Percentiles rank a stretch among this genome's conserved stretches.
Evolutionary conservation across 148 eudicot genomes (phyloP).

Genomic region (Linanthus parryae): DNA sequence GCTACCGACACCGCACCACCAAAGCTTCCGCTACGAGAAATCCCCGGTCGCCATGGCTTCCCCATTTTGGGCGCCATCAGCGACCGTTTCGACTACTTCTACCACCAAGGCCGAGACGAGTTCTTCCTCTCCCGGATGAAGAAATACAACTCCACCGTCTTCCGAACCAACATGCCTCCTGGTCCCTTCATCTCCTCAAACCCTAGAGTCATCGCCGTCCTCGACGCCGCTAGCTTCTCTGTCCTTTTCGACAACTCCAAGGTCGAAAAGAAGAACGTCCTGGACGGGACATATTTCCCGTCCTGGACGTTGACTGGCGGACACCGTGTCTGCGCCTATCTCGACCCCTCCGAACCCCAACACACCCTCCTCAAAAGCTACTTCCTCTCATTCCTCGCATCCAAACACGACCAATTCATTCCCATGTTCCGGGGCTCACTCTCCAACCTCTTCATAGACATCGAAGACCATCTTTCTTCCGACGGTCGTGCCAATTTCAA

Average conservation of each 20-base stretch:
- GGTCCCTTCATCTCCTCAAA: conserved; percentile 48
- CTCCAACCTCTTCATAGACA: conserved; percentile 18
- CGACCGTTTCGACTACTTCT: conserved; percentile 45
- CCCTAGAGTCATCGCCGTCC: conserved; percentile 47
- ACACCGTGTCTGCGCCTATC: conserved; percentile 44
- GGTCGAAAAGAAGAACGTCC: conserved; percentile 53
- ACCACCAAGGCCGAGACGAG: conserved; percentile 43
- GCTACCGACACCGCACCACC: neutral
- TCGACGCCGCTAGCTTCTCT: conserved; percentile 52
- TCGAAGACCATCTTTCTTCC: conserved; percentile 28
- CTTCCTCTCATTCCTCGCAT: conserved; percentile 22
- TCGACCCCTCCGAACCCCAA: conserved; percentile 55
- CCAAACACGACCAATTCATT: conserved; percentile 18
- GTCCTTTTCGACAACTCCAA: conserved; percentile 58
- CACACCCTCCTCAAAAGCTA: conserved; percentile 37
- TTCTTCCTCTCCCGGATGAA: conserved; percentile 44
- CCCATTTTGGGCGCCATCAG: conserved; percentile 31
- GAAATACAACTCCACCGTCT: conserved; percentile 52
- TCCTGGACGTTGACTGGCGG: conserved; percentile 52
- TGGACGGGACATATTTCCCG: conserved; percentile 68
- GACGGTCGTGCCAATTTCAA: conserved; percentile 27
- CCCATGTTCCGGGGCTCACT: conserved; percentile 24
- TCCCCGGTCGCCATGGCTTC: conserved; percentile 35
- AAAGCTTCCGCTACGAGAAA: conserved; percentile 22
- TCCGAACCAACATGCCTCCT: conserved; percentile 70